Conservation (phyloP, 805 yeast species). For the Ogataea zsoltii region DNA sequence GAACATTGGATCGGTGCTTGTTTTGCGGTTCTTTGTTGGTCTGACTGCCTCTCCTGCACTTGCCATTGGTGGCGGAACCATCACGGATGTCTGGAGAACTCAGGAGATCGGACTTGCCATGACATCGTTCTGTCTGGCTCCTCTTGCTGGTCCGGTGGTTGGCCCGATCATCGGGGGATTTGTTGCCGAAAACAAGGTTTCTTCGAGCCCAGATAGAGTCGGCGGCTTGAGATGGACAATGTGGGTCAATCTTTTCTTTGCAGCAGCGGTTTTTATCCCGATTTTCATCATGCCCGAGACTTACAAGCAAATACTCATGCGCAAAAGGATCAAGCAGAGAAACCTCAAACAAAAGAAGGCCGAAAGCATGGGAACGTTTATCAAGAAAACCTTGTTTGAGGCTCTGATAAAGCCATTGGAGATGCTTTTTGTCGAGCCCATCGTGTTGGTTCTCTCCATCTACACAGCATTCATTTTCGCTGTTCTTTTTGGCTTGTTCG, state of each 20-base stretch:
- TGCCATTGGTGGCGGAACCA: conserved; percentile 83
- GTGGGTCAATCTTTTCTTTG: conserved; percentile 72
- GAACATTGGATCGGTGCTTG: conserved; percentile 60
- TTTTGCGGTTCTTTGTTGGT: conserved; percentile 74
- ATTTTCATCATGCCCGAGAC: conserved; percentile 62
- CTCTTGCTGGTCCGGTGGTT: conserved; percentile 77
- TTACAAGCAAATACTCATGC: conserved; percentile 67
- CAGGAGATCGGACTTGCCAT: conserved; percentile 70
- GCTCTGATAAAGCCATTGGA: conserved; percentile 63
- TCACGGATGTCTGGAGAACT: conserved; percentile 73
- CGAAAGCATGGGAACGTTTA: conserved; percentile 36
- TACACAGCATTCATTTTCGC: conserved; percentile 78
- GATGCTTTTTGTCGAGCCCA: conserved; percentile 74
- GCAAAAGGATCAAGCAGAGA: conserved; percentile 59
- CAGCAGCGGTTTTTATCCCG: conserved; percentile 53
- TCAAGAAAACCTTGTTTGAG: conserved; percentile 47
- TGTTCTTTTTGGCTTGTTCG: conserved; percentile 76
- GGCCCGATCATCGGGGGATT: conserved; percentile 78
- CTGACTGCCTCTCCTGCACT: conserved; percentile 78
- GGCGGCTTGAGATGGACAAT: conserved; percentile 68
- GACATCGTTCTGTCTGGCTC: conserved; percentile 75
- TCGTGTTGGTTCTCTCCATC: conserved; percentile 65
- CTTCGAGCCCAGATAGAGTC: conserved; percentile 15
- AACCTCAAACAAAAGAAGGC: conserved; percentile 48
- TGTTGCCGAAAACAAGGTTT: conserved; percentile 52